Evolutionary conservation across 345 rosid species (phyloP), one percentile per base, ranked within the genome.

Genomic region (Aquilaria malaccensis): DNA sequence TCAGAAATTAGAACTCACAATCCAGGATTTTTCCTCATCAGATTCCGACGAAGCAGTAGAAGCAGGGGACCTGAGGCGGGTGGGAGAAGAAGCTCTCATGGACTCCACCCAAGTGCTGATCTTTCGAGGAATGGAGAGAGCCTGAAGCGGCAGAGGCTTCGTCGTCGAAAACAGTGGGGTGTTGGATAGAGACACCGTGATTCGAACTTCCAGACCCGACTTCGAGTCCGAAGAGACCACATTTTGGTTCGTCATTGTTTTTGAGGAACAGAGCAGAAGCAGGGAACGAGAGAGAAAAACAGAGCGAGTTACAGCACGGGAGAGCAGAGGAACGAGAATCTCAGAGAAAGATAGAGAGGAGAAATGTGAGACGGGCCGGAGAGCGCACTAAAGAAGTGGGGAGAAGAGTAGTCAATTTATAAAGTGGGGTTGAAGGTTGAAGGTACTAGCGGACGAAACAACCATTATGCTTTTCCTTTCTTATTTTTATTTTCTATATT

Each of bases 11-110:
- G 10, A 55, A 71, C 97, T 73, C 77, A 89, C 97, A 68, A 71
- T 81, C 96, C 96, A 93, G 5, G 87, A 77, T 7, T 29, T 63
- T 55, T 75, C 69, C 0, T 70, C 71, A 1, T 81, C 78, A 50
- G 65, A 69, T 45, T 84, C 81, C 0, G 75, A 70, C 22, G 56
- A 47, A 31, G 64, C n/a, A 45, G 22, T 22, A 22, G 83, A 58
- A 62, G 79, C 72, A 2, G 63, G 49, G 61, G 97, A 68, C 69
- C 78, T 81, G 66, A 67, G 52, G 46, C 87, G 92, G 50, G 93
- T 77, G 31, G 99, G 99, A 2, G 99, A 94, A 55, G 96, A 86
- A 63, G 86, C 88, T 76, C 89, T 85, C 95, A 90, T 86, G 2
- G 95, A 88, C 62, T 88, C 91, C 29, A 90, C 74, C 93, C 83